A percentile compares a stretch with the other conserved stretches of the same genome.
These are phyloP conservation scores for Leucosporidium scottii DNA, from an alignment of 768 basidiomycete species.

Conservation along the genomic window DNA sequence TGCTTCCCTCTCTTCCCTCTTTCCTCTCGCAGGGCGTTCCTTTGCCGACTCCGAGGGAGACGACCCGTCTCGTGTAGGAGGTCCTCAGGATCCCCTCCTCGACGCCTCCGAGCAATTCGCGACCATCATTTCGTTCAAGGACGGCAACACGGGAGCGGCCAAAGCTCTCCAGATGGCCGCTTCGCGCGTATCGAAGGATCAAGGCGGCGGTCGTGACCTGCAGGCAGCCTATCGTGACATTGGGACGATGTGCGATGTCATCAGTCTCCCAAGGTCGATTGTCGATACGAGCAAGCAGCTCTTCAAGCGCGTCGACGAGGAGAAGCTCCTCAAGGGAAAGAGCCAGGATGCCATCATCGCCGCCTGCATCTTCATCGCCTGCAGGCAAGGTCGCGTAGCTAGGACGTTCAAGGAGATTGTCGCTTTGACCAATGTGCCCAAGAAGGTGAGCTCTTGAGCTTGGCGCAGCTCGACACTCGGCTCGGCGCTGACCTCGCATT, in stretches of 20 bases:
- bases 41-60: slow-evolving; percentile 99
- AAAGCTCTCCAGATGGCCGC: slow-evolving; percentile 88
- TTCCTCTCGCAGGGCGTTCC: slow-evolving; percentile 53
- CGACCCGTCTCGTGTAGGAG: slow-evolving; percentile 99
- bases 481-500: slow-evolving; percentile 56
- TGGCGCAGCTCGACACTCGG: too few relatives aligned
- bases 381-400: slow-evolving; percentile 88
- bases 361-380: slow-evolving; percentile 96
- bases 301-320: slow-evolving; percentile 94
- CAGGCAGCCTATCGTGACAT: slow-evolving; percentile 86
- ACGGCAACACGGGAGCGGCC: slow-evolving; percentile 87
- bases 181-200: slow-evolving; percentile 58
- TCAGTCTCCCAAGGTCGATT: slow-evolving; percentile 86
- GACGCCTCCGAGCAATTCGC: slow-evolving; percentile 92
- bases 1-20: background rate
- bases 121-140: slow-evolving; percentile 89
- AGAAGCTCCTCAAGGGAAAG: slow-evolving; percentile 84
- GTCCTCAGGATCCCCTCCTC: slow-evolving; percentile 82
- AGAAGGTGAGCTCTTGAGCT: slow-evolving; percentile 75
- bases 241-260: slow-evolving; percentile 87
- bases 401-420: slow-evolving; percentile 94
- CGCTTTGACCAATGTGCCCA: slow-evolving; percentile 84
- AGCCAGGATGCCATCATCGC: slow-evolving; percentile 88
- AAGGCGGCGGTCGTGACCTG: slow-evolving; percentile 74
- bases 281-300: slow-evolving; percentile 94